Evolutionary conservation across 163 green algal genomes (phyloP).

Genomic region (Chlorella variabilis): DNA sequence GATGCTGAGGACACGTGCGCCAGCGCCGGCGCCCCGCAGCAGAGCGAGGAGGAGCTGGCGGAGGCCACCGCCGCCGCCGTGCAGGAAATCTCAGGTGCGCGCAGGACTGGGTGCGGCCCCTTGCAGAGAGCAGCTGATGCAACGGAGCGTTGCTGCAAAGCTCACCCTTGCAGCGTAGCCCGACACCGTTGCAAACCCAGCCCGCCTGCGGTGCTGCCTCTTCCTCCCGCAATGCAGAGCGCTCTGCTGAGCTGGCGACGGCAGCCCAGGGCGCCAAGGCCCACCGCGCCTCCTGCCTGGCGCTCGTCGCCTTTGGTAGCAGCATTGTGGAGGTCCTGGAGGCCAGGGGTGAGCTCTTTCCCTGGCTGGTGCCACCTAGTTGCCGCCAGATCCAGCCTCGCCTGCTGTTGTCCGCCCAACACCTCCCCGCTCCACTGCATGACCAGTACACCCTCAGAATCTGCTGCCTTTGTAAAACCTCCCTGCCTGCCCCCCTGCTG

Average conservation of each 20-base stretch:
- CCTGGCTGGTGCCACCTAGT: too few relatives aligned
- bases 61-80: background rate
- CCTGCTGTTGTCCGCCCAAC: too few relatives aligned
- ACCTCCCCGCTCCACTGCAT: too few relatives aligned
- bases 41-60: background rate
- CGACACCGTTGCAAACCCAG: background rate
- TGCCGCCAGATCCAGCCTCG: too few relatives aligned
- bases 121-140: too few relatives aligned
- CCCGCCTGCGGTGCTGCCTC: background rate
- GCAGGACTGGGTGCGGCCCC: too few relatives aligned
- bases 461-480: background rate
- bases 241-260: background rate
- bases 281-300: conserved; percentile 17
- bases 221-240: background rate
- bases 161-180: too few relatives aligned
- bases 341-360: background rate
- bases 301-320: background rate
- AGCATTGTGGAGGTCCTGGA: conserved; percentile 1
- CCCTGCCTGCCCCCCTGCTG: background rate
- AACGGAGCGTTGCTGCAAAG: too few relatives aligned
- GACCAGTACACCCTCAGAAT: too few relatives aligned
- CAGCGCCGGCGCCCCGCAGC: background rate
- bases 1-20: background rate
- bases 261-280: conserved; percentile 13
- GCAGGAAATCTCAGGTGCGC: background rate